Conservation (phyloP, 108 stramenopile species). For the Poteriospumella lacustris region DNA sequence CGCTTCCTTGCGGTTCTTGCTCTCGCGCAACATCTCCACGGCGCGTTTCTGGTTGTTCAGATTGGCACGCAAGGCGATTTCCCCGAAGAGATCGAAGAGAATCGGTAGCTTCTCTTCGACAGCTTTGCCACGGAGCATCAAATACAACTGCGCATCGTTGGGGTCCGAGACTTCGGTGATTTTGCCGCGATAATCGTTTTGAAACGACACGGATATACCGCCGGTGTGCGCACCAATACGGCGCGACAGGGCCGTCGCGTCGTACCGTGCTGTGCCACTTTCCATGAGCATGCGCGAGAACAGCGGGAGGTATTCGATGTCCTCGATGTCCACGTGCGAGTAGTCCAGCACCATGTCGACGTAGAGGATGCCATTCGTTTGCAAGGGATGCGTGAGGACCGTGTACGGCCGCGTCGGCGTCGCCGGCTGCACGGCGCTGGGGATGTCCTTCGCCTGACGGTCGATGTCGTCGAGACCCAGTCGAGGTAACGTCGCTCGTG, state of each 20-base stretch:
- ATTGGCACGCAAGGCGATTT: conserved; percentile 76
- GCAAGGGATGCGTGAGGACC: conserved; percentile 74
- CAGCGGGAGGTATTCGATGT: conserved; percentile 75
- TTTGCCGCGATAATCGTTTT: not conserved
- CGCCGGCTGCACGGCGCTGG: conserved; percentile 61
- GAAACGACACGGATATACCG: conserved; percentile 31
- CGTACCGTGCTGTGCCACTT: conserved; percentile 78
- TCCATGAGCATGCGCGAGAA: conserved; percentile 80
- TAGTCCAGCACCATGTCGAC: conserved; percentile 74
- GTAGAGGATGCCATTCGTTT: conserved; percentile 88
- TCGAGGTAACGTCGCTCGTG: conserved; percentile 78
- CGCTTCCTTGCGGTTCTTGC: conserved; percentile 65
- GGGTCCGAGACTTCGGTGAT: conserved; percentile 29
- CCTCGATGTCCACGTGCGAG: conserved; percentile 67
- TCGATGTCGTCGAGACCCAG: conserved; percentile 78
- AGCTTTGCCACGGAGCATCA: conserved; percentile 51
- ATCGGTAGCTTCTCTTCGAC: conserved; percentile 78
- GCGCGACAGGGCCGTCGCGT: conserved; percentile 68
- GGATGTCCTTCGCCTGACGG: conserved; percentile 74
- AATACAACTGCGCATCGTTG: conserved; percentile 23
- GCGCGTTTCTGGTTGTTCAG: conserved; percentile 74
- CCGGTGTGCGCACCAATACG: conserved; percentile 54
- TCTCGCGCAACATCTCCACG: conserved; percentile 83
- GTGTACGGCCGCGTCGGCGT: not conserved
- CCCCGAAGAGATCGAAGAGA: conserved; percentile 71